Evolutionary conservation across 495 filamentous ascomycete species (phyloP), one percentile per base, ranked within the genome.

Genomic region (Aspergillus sparsus): DNA sequence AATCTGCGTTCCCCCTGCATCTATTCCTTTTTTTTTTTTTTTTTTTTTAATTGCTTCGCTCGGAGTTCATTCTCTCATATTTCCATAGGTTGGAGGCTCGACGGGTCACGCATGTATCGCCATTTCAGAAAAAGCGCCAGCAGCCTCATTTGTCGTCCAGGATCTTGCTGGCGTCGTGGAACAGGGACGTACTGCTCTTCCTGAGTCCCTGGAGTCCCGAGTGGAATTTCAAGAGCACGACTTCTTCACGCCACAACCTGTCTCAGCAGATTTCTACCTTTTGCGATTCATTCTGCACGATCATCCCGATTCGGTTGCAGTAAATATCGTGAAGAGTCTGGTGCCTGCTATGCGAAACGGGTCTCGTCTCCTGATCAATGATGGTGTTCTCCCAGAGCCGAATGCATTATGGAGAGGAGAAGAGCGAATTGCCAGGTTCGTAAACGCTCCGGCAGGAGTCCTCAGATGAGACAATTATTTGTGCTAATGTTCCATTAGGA

Each of bases 231-330:
- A 71, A 49, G 71, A 57, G n/a, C 77, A 83, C 44, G 72, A 81
- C 49, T 77, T 84, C 60, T 78, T 83, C 62, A 64, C 71, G 27
- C 59, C 65, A 4, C 79, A 84, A 63, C 68, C 71, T 5, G 64
- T 77, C 12, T 64, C 67, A 16, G 82, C 82, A 8, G 78, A 80
- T 46, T 70, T 78, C 10, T 85, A 84, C 55, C 72, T 82, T 35
- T 57, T 82, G 51, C 75, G 81, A 34, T 61, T 70, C 32, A 72
- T 82, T 35, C 58, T 85, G 18, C 81, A 83, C 62, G 76, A 83
- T 55, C 71, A 72, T 63, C 66, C 72, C 6, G 78, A 83, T 32
- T 55, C 62, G 7, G 63, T 76, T 33, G 71, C 65, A 4, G 49
- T 72, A 0, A 65, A 62, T 41, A 76, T 81, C 35, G 50, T 83